Evolutionary conservation across 352 stramenopile genomes (phyloP).

Genomic region (Thalassiosira hispida): DNA sequence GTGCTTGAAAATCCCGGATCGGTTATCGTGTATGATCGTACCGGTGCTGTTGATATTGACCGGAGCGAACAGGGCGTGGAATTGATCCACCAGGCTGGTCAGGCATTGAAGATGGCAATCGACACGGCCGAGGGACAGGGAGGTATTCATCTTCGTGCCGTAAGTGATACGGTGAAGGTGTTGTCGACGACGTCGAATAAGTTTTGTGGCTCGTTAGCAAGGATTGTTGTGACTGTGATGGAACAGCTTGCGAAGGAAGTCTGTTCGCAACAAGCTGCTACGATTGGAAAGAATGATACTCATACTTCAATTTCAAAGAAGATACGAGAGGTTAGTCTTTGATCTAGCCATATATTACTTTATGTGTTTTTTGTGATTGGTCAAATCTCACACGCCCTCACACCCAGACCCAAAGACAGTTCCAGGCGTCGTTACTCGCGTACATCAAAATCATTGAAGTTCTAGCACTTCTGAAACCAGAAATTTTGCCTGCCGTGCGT

Average conservation of each 20-base stretch:
- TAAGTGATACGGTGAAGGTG: slow-evolving; percentile 71
- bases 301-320: slow-evolving; percentile 81
- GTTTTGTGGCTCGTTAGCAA: slow-evolving; percentile 78
- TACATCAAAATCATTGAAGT: slow-evolving; percentile 85
- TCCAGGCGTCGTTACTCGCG: slow-evolving; percentile 77
- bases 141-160: slow-evolving; percentile 77
- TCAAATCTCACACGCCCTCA: neutral
- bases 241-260: slow-evolving; percentile 79
- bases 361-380: slow-evolving; percentile 10
- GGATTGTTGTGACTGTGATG: slow-evolving; percentile 85
- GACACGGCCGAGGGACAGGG: slow-evolving; percentile 73
- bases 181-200: slow-evolving; percentile 59
- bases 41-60: slow-evolving; percentile 71
- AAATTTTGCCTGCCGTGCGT: slow-evolving; percentile 74
- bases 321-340: slow-evolving; percentile 69
- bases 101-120: slow-evolving; percentile 74
- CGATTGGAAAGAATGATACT: slow-evolving; percentile 73
- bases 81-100: slow-evolving; percentile 75
- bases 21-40: slow-evolving; percentile 72
- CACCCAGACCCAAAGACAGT: slow-evolving; percentile 73
- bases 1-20: slow-evolving; percentile 77
- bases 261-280: slow-evolving; percentile 46
- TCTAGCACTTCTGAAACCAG: slow-evolving; percentile 74
- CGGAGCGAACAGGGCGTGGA: slow-evolving; percentile 77
- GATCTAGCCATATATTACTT: neutral